A percentile compares a stretch with the other conserved stretches of the same genome.
Evolutionary conservation across 192 early-diverging fungal genomes (phyloP).

Genomic region (Neocallimastix lanati): DNA sequence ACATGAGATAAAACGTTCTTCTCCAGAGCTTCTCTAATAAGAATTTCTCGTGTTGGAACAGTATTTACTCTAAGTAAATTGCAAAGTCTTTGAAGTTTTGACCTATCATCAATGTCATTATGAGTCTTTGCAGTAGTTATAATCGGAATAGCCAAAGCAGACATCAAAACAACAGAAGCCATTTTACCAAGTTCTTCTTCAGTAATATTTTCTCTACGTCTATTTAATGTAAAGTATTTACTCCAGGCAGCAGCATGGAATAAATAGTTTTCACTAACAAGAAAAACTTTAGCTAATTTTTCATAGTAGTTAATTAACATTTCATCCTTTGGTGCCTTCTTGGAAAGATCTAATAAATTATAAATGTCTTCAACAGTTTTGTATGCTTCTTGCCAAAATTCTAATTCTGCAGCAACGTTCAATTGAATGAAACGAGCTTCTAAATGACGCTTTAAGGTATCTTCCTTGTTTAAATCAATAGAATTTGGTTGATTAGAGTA

Average conservation of each 20-base stretch:
- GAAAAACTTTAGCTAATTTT: conserved; percentile 89
- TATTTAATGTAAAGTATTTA: conserved; percentile 59
- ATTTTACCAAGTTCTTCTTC: conserved; percentile 22
- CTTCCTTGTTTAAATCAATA: conserved; percentile 91
- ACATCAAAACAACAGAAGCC: conserved; percentile 81
- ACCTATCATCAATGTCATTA: conserved; percentile 39
- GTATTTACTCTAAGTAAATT: conserved; percentile 67
- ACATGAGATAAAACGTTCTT: conserved; percentile 72
- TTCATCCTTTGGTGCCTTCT: conserved; percentile 77
- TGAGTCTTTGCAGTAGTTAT: conserved; percentile 67
- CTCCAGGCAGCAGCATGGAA: conserved; percentile 96
- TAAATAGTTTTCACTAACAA: conserved; percentile 90
- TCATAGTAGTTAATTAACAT: conserved; percentile 99
- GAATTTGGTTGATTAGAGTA: conserved; percentile 78
- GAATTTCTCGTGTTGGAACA: conserved; percentile 68
- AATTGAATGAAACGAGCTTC: conserved; percentile 93
- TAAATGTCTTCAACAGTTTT: conserved; percentile 94
- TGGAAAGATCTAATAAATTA: conserved; percentile 60
- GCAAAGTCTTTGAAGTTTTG: conserved; percentile 57
- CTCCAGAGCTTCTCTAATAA: conserved; percentile 78
- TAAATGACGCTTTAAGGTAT: conserved; percentile 88
- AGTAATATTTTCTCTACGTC: not conserved
- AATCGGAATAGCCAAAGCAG: conserved; percentile 90
- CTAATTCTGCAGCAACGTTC: conserved; percentile 85
- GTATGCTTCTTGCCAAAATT: conserved; percentile 99